Conservation (phyloP, 2,329 filamentous ascomycete species). For the Bipolaris victoriae region DNA sequence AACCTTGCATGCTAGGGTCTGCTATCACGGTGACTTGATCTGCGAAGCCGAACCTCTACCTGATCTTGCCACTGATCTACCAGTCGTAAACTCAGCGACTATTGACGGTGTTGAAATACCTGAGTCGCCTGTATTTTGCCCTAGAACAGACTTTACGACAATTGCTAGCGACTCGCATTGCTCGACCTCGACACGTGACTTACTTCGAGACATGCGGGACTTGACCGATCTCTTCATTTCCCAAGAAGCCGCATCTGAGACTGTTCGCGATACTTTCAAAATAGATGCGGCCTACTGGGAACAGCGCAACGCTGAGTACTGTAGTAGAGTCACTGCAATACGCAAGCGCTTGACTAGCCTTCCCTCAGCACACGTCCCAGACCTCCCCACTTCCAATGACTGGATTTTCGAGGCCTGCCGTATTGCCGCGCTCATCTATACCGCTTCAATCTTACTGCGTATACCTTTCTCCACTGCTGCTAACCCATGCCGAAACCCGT, state of each 20-base stretch:
- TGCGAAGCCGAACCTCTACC: conserved; percentile 32
- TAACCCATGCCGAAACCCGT: conserved; percentile 20
- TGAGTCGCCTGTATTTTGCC: conserved; percentile 46
- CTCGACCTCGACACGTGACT: conserved; percentile 25
- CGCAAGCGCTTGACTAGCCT: conserved; percentile 23
- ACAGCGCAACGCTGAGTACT: conserved; percentile 17
- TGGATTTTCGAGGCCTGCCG: conserved; percentile 47
- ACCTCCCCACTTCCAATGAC: conserved; percentile 29
- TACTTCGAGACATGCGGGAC: conserved; percentile 42
- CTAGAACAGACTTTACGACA: conserved; percentile 27
- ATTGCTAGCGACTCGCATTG: conserved; percentile 30
- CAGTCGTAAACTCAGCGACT: neutral
- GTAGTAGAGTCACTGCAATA: conserved; percentile 22
- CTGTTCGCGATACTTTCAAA: conserved; percentile 5
- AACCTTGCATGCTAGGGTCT: conserved; percentile 18
- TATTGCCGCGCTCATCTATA: conserved; percentile 43
- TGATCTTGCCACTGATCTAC: conserved; percentile 24
- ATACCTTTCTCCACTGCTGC: conserved; percentile 40
- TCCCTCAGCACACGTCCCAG: conserved; percentile 33
- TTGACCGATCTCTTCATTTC: conserved; percentile 40
- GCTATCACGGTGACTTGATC: conserved; percentile 36
- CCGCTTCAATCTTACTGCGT: conserved; percentile 35
- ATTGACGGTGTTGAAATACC: conserved; percentile 24
- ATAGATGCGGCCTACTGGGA: conserved; percentile 4
- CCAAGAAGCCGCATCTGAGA: conserved; percentile 7